Evolutionary conservation across 345 rosid species (phyloP).

Genomic region (Dimocarpus longan): DNA sequence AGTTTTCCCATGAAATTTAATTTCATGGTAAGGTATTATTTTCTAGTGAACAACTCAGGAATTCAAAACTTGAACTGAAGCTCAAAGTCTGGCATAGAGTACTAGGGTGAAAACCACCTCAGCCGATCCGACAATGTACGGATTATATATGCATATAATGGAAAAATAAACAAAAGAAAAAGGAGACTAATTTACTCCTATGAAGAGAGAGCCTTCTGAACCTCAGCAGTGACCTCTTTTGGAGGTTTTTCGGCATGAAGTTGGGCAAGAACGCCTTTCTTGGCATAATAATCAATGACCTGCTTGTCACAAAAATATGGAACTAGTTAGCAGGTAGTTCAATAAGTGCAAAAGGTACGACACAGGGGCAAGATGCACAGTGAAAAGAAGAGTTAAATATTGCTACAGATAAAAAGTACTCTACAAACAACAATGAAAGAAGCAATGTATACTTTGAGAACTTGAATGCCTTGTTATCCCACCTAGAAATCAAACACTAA

Average conservation of each 20-base stretch:
- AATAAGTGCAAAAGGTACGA: too few relatives aligned
- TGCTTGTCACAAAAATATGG: constrained; percentile 25
- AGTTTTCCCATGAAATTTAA: not conserved
- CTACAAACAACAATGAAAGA: too few relatives aligned
- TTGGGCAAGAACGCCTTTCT: constrained; percentile 63
- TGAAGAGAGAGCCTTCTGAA: constrained; percentile 66
- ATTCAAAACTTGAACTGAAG: constrained; percentile 1
- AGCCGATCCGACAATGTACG: constrained; percentile 30
- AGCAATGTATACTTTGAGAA: constrained; percentile 3
- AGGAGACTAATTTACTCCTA: constrained; percentile 6
- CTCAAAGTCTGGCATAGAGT: constrained; percentile 7
- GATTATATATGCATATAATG: constrained; percentile 10
- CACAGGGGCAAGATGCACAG: too few relatives aligned
- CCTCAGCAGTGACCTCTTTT: constrained; percentile 76
- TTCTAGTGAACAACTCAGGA: not conserved
- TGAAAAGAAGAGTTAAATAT: not conserved
- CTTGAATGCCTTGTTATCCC: not conserved
- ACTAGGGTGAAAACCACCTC: not conserved
- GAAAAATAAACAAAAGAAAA: not conserved
- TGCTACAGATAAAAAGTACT: not conserved
- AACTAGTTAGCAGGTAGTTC: not conserved
- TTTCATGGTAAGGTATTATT: constrained; percentile 9
- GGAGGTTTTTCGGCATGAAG: constrained; percentile 78
- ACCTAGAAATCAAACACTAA: not conserved
- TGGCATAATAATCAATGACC: constrained; percentile 76